phyloP scores from a whole-genome alignment of 331 rosid genomes.

The Saraca asoca region DNA sequence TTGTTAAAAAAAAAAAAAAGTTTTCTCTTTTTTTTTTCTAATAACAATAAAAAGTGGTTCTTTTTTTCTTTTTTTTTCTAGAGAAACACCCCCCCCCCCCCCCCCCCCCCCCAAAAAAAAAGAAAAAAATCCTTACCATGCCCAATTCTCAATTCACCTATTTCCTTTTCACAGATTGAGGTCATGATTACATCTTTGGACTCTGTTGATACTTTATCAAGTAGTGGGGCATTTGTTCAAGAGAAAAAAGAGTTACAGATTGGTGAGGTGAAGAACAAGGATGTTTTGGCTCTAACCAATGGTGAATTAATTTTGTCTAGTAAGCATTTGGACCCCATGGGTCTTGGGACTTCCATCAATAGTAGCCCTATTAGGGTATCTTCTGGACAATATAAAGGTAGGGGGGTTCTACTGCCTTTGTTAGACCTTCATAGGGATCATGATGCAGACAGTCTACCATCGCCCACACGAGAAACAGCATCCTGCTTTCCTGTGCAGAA shows the following conservation, averaged over 20 bases:
- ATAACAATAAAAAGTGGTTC: no score
- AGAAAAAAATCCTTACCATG: neutral
- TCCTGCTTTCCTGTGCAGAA: slow-evolving; percentile 56
- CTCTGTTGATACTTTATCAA: slow-evolving; percentile 35
- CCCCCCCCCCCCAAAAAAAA: no score
- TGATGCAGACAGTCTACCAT: slow-evolving; percentile 94
- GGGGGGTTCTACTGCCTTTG: slow-evolving; percentile 73
- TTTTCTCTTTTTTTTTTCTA: no score
- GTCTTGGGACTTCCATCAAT: slow-evolving; percentile 25
- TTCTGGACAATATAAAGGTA: slow-evolving; percentile 61
- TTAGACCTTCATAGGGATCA: slow-evolving; percentile 96
- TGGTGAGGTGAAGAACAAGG: slow-evolving; percentile 36
- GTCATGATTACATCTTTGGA: slow-evolving; percentile 50
- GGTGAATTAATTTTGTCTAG: slow-evolving; percentile 40
- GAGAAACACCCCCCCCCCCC: no score
- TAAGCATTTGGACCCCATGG: slow-evolving; percentile 38
- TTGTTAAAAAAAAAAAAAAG: no score
- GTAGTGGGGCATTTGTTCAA: slow-evolving; percentile 30
- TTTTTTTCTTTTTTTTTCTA: no score
- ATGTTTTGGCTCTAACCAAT: slow-evolving; percentile 33
- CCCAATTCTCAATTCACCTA: neutral
- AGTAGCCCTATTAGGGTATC: slow-evolving; percentile 28
- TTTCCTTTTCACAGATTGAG: slow-evolving; percentile 58
- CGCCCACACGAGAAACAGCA: slow-evolving; percentile 86
- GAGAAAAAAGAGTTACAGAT: slow-evolving; percentile 36